Evolutionary conservation across 495 filamentous ascomycete genomes (phyloP), one percentile per base, ranked within the genome.

Genomic region (Umbilicaria muhlenbergii): DNA sequence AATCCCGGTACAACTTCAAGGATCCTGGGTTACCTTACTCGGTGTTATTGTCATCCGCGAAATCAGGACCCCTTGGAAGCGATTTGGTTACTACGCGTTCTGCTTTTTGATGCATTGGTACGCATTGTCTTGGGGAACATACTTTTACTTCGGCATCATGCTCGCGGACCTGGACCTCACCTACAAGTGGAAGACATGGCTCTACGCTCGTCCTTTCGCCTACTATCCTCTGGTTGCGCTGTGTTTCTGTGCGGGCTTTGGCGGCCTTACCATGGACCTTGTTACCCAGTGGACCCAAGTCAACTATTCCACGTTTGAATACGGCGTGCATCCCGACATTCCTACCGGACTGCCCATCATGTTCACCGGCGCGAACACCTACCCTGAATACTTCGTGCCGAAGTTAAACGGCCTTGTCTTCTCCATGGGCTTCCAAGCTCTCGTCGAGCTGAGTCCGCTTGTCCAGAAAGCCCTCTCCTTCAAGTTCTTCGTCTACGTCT

Each of bases 61-160:
- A 46, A 57, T 63, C 46, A 64, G 64, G 39, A 65, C 54, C 10
- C 59, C 62, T 4, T 67, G 62, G 62, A 67, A 67, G 48, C 59
- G 63, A 13, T 56, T 61, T 43, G 39, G 32, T n/a, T 65, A 58
- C 41, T 67, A 65, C 47, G 41, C 55, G 33, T 58, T 65, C 45
- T 58, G 52, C 47, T 49, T 61, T 16, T 32, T 57, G 43, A 60
- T 51, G 34, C 50, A 62, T 47, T 67, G 63, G 62, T 65, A 67
- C 39, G 63, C 58, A 11, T 47, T 53, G 12, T 51, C 48, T 6
- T 67, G 62, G 62, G 62, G 63, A 4, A 50, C 45, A 16, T 67
- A 61, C 40, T 63, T 64, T 42, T 67, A 56, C 51, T 16, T 56
- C 15, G 63, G 62, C 17, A 44, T 67, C 15, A 16, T 65, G 10